Conservation (phyloP, 371 early-diverging fungal genomes). For the Mortierella sp. region DNA sequence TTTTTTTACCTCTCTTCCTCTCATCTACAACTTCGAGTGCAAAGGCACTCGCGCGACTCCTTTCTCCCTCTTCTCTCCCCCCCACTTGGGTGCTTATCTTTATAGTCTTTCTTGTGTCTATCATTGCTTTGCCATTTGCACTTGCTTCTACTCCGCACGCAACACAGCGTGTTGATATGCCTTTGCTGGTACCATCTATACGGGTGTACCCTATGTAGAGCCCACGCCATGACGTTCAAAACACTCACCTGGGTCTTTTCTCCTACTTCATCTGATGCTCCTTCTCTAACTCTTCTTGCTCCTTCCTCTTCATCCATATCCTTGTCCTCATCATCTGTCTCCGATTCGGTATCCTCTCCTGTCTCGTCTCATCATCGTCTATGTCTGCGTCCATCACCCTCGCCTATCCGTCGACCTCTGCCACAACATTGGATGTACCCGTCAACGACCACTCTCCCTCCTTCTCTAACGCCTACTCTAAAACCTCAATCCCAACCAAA, state of each 20-base stretch:
- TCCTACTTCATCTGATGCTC: conserved; percentile 10
- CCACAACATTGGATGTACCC: conserved; percentile 39
- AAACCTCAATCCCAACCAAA: neutral
- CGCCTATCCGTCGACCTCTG: conserved; percentile 27
- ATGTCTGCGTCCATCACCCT: conserved; percentile 16
- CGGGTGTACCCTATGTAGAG: conserved; percentile 18
- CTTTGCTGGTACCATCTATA: conserved; percentile 18
- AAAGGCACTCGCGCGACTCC: neutral
- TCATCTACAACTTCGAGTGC: neutral
- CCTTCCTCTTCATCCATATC: conserved; percentile 8
- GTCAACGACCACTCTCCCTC: conserved; percentile 14
- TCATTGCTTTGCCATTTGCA: neutral
- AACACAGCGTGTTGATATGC: conserved; percentile 19
- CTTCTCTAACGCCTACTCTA: neutral
- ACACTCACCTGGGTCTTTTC: conserved; percentile 21
- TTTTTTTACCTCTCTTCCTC: neutral
- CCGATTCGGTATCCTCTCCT: conserved; percentile 18
- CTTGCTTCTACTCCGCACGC: conserved; percentile 8
- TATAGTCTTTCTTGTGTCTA: neutral
- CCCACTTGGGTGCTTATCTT: neutral
- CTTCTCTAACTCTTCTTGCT: conserved; percentile 8
- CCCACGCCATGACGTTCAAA: conserved; percentile 17
- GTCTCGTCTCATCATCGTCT: conserved; percentile 13
- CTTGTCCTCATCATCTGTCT: conserved; percentile 7
- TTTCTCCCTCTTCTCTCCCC: neutral